A percentile compares a stretch with the other conserved stretches of the same genome.
These are phyloP conservation scores for Psilocybe mexicana DNA, from an alignment of 1,284 basidiomycete genomes.

Conservation along the genomic window DNA sequence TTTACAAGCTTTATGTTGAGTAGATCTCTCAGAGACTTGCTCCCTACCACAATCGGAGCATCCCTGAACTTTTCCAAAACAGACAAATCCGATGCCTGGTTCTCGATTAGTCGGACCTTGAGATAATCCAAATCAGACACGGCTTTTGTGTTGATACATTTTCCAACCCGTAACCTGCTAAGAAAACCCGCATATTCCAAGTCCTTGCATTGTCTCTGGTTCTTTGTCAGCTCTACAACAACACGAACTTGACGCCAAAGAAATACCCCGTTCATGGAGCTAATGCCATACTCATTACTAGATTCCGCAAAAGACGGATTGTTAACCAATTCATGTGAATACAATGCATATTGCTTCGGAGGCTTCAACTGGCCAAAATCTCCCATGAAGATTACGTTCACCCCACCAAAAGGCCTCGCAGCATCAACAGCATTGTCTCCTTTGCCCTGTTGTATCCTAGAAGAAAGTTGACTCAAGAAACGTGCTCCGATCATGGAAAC, in stretches of 20 bases:
- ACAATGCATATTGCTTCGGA: constrained; percentile 8
- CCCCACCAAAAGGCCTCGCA: constrained; percentile 10
- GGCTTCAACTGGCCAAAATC: constrained; percentile 16
- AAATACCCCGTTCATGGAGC: constrained; percentile 5
- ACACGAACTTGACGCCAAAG: constrained; percentile 12
- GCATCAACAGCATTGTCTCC: not conserved
- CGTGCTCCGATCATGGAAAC: constrained; percentile 15
- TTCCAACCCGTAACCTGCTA: not conserved
- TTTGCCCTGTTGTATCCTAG: constrained; percentile 6
- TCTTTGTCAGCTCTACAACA: constrained; percentile 10
- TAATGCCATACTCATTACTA: constrained; percentile 1
- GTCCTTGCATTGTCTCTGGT: constrained; percentile 11
- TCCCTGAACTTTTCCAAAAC: not conserved
- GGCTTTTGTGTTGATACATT: not conserved
- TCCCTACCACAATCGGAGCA: constrained; percentile 17
- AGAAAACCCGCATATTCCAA: constrained; percentile 7
- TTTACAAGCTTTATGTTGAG: constrained; percentile 9
- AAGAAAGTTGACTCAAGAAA: constrained; percentile 11
- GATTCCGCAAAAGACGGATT: constrained; percentile 7
- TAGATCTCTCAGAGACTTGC: constrained; percentile 10
- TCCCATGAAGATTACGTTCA: constrained; percentile 17
- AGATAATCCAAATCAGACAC: constrained; percentile 3
- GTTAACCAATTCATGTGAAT: constrained; percentile 1
- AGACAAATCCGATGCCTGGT: not conserved
- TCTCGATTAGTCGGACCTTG: not conserved